Evolutionary conservation across 768 basidiomycete species (phyloP).

Genomic region (Lepiota venenata): DNA sequence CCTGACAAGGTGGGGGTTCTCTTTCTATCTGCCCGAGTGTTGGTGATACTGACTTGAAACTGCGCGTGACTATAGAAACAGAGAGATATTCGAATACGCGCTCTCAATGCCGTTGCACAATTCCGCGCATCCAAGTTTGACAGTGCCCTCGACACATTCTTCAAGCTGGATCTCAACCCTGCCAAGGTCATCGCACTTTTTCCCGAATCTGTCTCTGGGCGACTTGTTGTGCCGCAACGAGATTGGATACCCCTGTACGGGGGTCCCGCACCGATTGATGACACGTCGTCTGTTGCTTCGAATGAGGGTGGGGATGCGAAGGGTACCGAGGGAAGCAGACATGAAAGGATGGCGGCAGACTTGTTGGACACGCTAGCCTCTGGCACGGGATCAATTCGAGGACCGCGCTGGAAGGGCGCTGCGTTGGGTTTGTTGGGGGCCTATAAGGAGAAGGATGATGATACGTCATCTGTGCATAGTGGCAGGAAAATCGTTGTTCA

Average conservation of each 20-base stretch:
- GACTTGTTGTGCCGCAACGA: constrained; percentile 64
- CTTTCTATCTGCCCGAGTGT: background rate
- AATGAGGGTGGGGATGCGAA: constrained; percentile 17
- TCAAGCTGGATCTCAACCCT: constrained; percentile 87
- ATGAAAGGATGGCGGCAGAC: constrained; percentile 26
- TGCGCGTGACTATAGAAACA: constrained; percentile 37
- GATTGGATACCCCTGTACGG: constrained; percentile 84
- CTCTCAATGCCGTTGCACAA: constrained; percentile 74
- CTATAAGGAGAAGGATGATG: constrained; percentile 52
- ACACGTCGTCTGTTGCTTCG: constrained; percentile 12
- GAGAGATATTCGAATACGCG: constrained; percentile 56
- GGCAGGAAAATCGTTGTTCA: constrained; percentile 30
- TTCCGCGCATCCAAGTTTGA: constrained; percentile 71
- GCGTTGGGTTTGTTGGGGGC: constrained; percentile 47
- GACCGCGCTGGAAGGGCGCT: constrained; percentile 41
- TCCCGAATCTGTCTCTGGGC: constrained; percentile 76
- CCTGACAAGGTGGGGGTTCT: constrained; percentile 56
- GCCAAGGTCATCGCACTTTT: constrained; percentile 92
- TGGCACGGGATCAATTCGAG: constrained; percentile 1
- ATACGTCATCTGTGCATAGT: constrained; percentile 46
- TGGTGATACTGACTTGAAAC: constrained; percentile 2
- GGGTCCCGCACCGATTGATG: constrained; percentile 46
- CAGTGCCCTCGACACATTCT: constrained; percentile 81
- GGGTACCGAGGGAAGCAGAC: constrained; percentile 13
- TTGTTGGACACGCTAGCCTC: constrained; percentile 23